Conservation (phyloP, 2,329 filamentous ascomycete genomes). For the Sordariomycetes sp. region DNA sequence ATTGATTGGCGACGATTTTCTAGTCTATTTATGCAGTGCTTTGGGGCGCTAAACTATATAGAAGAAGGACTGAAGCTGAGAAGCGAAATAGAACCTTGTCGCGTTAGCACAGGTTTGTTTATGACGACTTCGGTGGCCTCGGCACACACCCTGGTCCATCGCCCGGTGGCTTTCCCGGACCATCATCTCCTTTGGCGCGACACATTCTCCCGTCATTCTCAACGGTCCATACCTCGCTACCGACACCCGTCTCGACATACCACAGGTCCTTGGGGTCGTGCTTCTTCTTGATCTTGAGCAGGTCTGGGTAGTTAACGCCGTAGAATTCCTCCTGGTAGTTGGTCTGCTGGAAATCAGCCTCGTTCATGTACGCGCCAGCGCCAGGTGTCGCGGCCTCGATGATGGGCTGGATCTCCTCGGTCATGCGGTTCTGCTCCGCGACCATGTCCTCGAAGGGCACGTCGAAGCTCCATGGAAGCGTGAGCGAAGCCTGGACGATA, state of each 20-base stretch:
- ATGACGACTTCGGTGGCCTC: too few relatives aligned
- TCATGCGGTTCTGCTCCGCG: constrained; percentile 18
- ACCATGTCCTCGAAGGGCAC: constrained; percentile 18
- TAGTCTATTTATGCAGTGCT: too few relatives aligned
- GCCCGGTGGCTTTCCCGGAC: too few relatives aligned
- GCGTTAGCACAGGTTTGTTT: too few relatives aligned
- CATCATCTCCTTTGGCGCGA: too few relatives aligned
- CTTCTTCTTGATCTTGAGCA: constrained; percentile 34
- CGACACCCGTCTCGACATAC: constrained; percentile 38
- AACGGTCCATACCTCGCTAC: constrained; percentile 39
- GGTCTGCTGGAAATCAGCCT: constrained; percentile 38
- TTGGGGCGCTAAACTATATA: too few relatives aligned
- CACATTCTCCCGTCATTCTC: constrained; percentile 13
- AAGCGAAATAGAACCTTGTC: too few relatives aligned
- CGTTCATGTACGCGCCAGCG: constrained; percentile 38
- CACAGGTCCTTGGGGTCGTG: constrained; percentile 37
- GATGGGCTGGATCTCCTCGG: constrained; percentile 10
- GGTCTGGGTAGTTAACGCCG: constrained; percentile 31
- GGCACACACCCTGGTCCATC: too few relatives aligned
- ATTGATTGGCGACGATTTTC: too few relatives aligned
- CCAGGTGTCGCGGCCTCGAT: constrained; percentile 24
- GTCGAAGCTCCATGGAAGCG: constrained; percentile 16
- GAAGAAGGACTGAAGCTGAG: too few relatives aligned
- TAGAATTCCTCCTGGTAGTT: constrained; percentile 36
- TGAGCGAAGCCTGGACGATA: constrained; percentile 18